Conservation (phyloP, 2,329 filamentous ascomycete species). For the Fusarium humuli region DNA sequence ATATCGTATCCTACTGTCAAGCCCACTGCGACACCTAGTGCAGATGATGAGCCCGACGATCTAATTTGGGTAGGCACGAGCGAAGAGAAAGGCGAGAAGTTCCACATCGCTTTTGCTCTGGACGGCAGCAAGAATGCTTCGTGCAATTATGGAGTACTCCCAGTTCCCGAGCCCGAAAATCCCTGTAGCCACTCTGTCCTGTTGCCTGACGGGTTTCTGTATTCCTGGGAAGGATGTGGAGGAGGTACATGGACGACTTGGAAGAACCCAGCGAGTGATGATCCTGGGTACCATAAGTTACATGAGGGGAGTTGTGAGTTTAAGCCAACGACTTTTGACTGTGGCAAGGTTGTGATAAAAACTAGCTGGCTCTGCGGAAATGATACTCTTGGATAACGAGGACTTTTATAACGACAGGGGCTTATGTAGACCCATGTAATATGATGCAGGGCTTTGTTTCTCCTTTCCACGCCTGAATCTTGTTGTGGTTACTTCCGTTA, state of each 20-base stretch:
- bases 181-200: neutral
- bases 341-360: neutral
- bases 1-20: neutral
- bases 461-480: too few species aligned
- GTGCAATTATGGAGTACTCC: neutral
- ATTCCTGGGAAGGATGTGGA: neutral
- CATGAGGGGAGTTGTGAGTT: neutral
- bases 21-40: neutral
- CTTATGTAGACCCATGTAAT: too few species aligned
- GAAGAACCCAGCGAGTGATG: neutral
- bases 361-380: neutral
- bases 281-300: neutral
- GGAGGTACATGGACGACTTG: neutral
- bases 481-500: too few species aligned
- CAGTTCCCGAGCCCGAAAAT: neutral
- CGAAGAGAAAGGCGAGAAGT: neutral
- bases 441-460: too few species aligned
- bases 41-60: neutral
- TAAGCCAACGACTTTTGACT: neutral
- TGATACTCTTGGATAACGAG: neutral
- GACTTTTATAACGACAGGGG: accelerated
- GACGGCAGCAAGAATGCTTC: neutral
- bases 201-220: neutral
- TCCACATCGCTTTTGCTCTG: neutral
- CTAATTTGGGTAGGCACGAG: neutral